Conservation (phyloP, 2,329 filamentous ascomycete species). For the Aspergillus thermomutatus region DNA sequence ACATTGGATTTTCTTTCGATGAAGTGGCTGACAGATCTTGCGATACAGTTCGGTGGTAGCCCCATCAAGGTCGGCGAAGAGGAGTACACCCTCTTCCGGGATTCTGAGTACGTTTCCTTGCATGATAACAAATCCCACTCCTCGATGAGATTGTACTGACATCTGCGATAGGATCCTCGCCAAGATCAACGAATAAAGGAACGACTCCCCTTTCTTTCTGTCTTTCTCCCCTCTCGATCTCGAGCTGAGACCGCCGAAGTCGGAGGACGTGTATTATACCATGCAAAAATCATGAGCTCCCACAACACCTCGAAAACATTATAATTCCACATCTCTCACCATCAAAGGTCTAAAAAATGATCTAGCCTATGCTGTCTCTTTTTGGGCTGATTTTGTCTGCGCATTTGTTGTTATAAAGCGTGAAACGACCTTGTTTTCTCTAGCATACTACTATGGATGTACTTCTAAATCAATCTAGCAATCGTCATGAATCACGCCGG, state of each 20-base stretch:
- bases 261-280: conserved; percentile 32
- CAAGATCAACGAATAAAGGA: conserved; percentile 93
- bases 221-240: conserved; percentile 15
- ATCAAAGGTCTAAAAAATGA: conserved; percentile 12
- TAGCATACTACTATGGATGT: conserved; percentile 33
- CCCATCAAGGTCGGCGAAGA: conserved; percentile 97
- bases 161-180: conserved; percentile 72
- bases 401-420: conserved; percentile 23
- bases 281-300: conserved; percentile 29
- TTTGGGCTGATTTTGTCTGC: conserved; percentile 12
- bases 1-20: not conserved
- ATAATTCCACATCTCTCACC: conserved; percentile 19
- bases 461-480: conserved; percentile 28
- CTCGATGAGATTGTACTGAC: conserved; percentile 13
- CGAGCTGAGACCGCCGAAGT: conserved; percentile 8
- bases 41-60: conserved; percentile 76
- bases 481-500: conserved; percentile 15
- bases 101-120: conserved; percentile 78
- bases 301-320: conserved; percentile 14
- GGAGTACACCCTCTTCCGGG: conserved; percentile 92
- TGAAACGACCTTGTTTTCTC: conserved; percentile 22
- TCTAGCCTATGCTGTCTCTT: conserved; percentile 4
- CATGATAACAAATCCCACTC: not conserved
- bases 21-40: conserved; percentile 17
- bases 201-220: conserved; percentile 9